Evolutionary conservation across 1,284 basidiomycete genomes (phyloP).

Genomic region (Porogramme epimiltina): DNA sequence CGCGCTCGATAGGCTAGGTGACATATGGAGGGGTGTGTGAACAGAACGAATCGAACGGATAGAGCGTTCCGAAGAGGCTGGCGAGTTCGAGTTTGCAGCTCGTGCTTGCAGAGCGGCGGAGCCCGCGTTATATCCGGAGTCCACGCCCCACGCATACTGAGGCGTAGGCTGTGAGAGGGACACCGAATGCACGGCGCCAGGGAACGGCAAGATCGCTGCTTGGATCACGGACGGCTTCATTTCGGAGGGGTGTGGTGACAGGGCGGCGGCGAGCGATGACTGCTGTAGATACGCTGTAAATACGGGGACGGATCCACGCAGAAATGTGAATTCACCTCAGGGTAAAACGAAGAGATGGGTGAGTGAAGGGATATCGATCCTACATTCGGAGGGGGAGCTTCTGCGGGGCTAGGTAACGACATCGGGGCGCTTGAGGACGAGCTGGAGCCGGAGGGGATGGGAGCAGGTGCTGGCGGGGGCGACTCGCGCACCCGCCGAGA

Average conservation of each 20-base stretch:
- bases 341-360: constrained; percentile 11
- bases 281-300: constrained; percentile 18
- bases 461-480: constrained; percentile 10
- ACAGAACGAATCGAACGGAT: constrained; percentile 13
- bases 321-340: constrained; percentile 23
- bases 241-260: constrained; percentile 14
- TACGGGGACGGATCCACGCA: constrained; percentile 15
- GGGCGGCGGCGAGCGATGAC: constrained; percentile 13
- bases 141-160: constrained; percentile 18
- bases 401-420: constrained; percentile 3
- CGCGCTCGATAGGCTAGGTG: constrained; percentile 19
- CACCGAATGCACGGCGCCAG: too few species aligned
- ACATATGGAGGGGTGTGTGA: too few species aligned
- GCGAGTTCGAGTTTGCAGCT: constrained; percentile 20
- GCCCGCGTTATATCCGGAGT: constrained; percentile 13
- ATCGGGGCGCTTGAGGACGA: constrained; percentile 5
- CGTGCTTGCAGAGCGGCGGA: constrained; percentile 2
- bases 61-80: constrained; percentile 24
- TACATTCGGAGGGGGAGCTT: constrained; percentile 7
- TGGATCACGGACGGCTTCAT: constrained; percentile 11
- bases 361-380: constrained; percentile 15
- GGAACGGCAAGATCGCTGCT: constrained; percentile 1
- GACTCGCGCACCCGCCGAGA: constrained; percentile 16
- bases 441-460: constrained; percentile 12
- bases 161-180: constrained; percentile 15